These are phyloP conservation scores for Geranomyces variabilis DNA, from an alignment of 192 early-diverging fungal genomes.

Conservation along the genomic window DNA sequence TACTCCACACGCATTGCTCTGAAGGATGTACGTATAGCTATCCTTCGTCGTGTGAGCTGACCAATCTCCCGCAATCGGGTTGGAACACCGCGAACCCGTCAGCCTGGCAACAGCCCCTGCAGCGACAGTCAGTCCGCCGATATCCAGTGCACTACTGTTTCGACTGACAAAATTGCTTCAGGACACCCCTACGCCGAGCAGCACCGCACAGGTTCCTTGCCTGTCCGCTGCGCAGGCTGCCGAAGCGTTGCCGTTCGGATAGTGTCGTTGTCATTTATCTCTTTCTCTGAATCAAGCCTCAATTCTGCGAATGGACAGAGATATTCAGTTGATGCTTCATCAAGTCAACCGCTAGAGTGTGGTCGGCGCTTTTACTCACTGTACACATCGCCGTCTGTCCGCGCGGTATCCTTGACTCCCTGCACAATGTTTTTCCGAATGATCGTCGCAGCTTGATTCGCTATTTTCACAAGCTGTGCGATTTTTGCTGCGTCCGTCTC, in stretches of 20 bases:
- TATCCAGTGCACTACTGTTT: no score
- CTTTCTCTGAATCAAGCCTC: constrained; percentile 23
- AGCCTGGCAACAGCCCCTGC: no score
- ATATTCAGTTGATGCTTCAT: background rate
- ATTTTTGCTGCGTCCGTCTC: constrained; percentile 24
- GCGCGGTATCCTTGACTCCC: constrained; percentile 17
- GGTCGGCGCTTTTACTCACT: background rate
- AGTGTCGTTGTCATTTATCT: constrained; percentile 37
- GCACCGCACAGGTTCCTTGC: constrained; percentile 20
- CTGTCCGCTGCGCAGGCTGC: constrained; percentile 27
- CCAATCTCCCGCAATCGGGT: no score
- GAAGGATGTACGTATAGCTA: no score
- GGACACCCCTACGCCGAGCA: constrained; percentile 6
- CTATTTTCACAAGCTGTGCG: constrained; percentile 23
- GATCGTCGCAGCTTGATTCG: constrained; percentile 30
- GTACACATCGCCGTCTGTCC: no score
- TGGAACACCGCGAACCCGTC: no score
- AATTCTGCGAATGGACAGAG: constrained; percentile 7
- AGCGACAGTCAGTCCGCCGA: no score
- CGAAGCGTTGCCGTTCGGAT: constrained; percentile 9
- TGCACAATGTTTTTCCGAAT: constrained; percentile 37
- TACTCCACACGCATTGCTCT: no score
- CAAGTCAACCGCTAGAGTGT: background rate
- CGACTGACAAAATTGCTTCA: no score
- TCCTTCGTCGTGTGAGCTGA: no score